Evolutionary conservation across 208 protist species (phyloP), one percentile per base, ranked within the genome.

Genomic region (Leishmania amazonensis): DNA sequence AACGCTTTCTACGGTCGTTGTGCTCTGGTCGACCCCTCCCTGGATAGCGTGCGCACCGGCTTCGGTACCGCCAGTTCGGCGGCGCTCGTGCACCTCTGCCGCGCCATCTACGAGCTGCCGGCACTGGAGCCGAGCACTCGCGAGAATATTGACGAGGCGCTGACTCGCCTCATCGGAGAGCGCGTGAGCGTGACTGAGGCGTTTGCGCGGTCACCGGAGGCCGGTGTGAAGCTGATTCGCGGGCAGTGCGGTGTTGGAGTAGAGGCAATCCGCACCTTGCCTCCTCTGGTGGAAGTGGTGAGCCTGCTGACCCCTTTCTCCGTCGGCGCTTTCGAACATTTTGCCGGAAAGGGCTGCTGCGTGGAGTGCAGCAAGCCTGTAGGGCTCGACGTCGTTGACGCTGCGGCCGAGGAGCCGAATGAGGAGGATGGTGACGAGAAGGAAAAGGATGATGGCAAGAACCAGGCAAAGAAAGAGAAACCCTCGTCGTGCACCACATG

Each of bases 1-100:
- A 95, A 96, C 84, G 94, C 93, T 28, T 94, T 96, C 79, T 84
- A 90, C 79, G 94, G 93, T 31, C 85, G 91, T 28, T 94, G 91
- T 65, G 76, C 87, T 1, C 65, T 93, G 40, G 54, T 75, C 49
- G 75, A 88, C 40, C 79, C 76, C 0, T 83, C 86, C 24, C 19
- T 90, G 24, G 68, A 79, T 49, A 24, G 67, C 19, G 64, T 65
- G 8, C 57, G 68, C 42, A 79, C 71, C 49, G 71, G 75, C 57
- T 78, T 35, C 75, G 80, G 82, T 42, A 83, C 57, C 24, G 77
- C 78, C 5, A 73, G 76, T 45, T 78, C 80, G 21, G 75, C 67
- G 42, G 82, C 92, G 21, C 80, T 96, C n/a, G 31, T 91, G 58
- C 89, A 88, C 76, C 90, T 96, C 51, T 96, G 92, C 81, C 90